These are phyloP conservation scores for Ophiostoma angusticollis DNA, from an alignment of 2,329 filamentous ascomycete species.

Conservation along the genomic window DNA sequence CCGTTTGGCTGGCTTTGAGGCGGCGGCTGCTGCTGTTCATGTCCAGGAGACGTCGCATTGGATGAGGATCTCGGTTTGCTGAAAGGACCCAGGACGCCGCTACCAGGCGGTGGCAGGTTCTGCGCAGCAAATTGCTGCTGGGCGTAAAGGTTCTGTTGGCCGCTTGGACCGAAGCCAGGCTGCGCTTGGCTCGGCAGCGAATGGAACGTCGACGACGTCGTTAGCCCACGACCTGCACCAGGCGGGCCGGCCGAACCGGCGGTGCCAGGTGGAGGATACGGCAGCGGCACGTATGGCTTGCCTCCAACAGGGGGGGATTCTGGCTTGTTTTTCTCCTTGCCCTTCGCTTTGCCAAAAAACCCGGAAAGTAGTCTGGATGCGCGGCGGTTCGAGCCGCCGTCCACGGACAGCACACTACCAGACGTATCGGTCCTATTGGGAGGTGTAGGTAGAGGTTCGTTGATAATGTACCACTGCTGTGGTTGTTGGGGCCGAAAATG, in stretches of 20 bases:
- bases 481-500: constrained; percentile 20
- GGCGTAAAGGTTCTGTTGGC: neutral
- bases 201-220: neutral
- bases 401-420: constrained; percentile 5
- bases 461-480: constrained; percentile 1
- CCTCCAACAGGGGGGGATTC: neutral
- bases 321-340: neutral
- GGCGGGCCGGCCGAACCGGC: neutral
- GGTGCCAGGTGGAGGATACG: neutral
- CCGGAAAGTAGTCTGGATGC: constrained; percentile 6
- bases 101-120: neutral
- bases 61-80: constrained; percentile 5
- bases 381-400: constrained; percentile 1
- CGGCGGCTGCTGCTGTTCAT: neutral
- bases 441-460: neutral
- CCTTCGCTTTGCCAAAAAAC: constrained; percentile 11
- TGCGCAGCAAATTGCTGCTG: neutral
- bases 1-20: neutral
- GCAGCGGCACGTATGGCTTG: neutral
- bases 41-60: constrained; percentile 1
- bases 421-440: constrained; percentile 7
- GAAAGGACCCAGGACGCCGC: neutral
- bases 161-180: neutral
- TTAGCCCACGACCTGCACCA: neutral
- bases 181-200: neutral